These are phyloP conservation scores for Podila minutissima DNA, from an alignment of 192 early-diverging fungal genomes.

Conservation along the genomic window DNA sequence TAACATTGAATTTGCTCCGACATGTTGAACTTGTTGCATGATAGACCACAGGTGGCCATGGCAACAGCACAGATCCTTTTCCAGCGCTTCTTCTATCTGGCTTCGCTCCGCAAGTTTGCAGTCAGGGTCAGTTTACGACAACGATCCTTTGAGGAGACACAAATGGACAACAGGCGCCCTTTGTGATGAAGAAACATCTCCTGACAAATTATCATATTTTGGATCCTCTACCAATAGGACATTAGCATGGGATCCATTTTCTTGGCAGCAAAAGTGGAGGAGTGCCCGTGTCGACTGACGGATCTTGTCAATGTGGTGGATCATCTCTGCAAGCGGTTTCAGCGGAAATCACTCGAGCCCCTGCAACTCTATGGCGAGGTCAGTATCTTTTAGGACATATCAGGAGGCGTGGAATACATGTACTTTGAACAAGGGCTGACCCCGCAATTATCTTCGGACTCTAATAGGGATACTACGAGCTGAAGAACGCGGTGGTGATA, in stretches of 20 bases:
- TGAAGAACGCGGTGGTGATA: conserved; percentile 82
- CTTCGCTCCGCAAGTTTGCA: conserved; percentile 76
- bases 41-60: conserved; percentile 91
- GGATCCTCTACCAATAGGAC: conserved; percentile 51
- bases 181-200: background rate
- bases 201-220: background rate
- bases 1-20: background rate
- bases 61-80: conserved; percentile 96
- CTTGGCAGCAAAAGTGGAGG: conserved; percentile 84
- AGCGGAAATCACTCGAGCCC: conserved; percentile 58
- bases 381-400: background rate
- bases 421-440: background rate
- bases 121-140: conserved; percentile 61
- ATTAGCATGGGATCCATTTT: conserved; percentile 80
- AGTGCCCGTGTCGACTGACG: conserved; percentile 78
- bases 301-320: conserved; percentile 87
- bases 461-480: conserved; percentile 72
- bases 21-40: background rate
- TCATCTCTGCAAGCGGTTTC: conserved; percentile 70
- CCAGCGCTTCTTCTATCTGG: conserved; percentile 90
- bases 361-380: conserved; percentile 69
- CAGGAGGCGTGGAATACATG: background rate
- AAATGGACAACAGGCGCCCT: background rate
- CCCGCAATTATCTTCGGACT: background rate
- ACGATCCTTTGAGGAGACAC: background rate